Base-by-base conservation (phyloP, 2,329 filamentous ascomycete species). In the Claviceps pazoutovae region DNA sequence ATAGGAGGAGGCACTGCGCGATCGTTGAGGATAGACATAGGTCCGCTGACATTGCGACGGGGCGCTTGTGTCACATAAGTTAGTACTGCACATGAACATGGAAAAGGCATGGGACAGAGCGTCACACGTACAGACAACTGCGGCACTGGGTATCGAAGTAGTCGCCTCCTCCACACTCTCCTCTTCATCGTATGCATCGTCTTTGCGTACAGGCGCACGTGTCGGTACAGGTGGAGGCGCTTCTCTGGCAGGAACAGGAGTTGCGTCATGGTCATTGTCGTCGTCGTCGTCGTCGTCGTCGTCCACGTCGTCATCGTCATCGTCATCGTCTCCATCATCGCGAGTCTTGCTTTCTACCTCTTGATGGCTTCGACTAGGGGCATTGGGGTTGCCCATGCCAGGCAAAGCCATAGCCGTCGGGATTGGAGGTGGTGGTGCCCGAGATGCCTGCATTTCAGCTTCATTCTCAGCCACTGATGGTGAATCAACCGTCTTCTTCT, bases 361-460 rank as follows among this genome's bases (percentile, higher is more conserved):
- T 11, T 59, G 46, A 30, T 74, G 48, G 54, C 73, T 71, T 30
- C 11, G 58, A 56, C 52, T 70, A n/a, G 68, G 61, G 48, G 71
- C 77, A 58, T 64, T 74, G 56, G 74, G 75, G 53, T 74, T 75
- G 56, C 79, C 76, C 78, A 95, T 80, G 9, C 87, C 87, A 14
- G 87, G 86, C 54, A 95, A 68, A 64, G 76, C 71, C 72, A 83
- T 81, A 68, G 80, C 74, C 11, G 69, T 72, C 4, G 80, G 78
- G 19, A 84, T 68, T 6, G 79, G 76, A 38, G 78, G 74, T 23
- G 75, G 73, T n/a, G 9, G 41, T 47, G 64, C 62, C 39, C 68
- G 68, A 51, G 66, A 59, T 48, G 64, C 64, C 23, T 67, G 63
- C 49, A 77, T 72, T 5, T 73, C 71, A 4, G 64, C 64, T 39